Base-by-base conservation (phyloP, 768 basidiomycete genomes). In the Leccinum rimulosum region DNA sequence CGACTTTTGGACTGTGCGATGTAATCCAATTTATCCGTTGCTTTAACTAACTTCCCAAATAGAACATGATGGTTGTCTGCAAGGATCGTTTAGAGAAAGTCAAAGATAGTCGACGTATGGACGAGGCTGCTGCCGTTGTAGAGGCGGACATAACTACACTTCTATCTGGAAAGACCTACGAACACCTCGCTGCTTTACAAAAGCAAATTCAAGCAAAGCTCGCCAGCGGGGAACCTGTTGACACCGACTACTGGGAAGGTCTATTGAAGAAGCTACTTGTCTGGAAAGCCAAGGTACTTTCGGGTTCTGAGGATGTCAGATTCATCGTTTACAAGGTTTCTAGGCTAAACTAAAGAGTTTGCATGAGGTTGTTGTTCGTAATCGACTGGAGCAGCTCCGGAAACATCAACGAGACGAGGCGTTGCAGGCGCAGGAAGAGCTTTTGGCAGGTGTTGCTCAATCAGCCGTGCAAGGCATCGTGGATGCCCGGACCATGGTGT, bases 61-160 rank as follows among this genome's bases (percentile, higher is more conserved):
- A 97, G 92, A 91, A 97, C 66, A 97, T 99, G 93, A 91, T 95
- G 86, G 91, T 96, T 9, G 88, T 99, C 4, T 97, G 94, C 74
- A 92, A 93, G 67, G 90, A 96, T 71, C 87, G 88, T 19, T 72
- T 98, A 30, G 94, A 97, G 52, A 80, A 84, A 43, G 82, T 95
- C 66, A 85, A 83, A 65, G 76, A 75, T 40, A 82, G 78, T 71
- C 81, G 80, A 64, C 77, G 80, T n/a, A 79, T 86, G 70, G 88
- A 87, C 11, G 73, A 80, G n/a, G 88, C 85, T 55, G 86, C 86
- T 6, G 84, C 87, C 3, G 85, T 83, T 17, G 95, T 98, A 12
- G 94, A 98, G 73, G 73, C 84, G 19, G 93, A 97, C 64, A 89
- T 98, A 63, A 81, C 88, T 12, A 79, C 82, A 1, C 79, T 98